Base-by-base conservation (phyloP, 78 protist genomes). In the Speleostelium caveatum region DNA sequence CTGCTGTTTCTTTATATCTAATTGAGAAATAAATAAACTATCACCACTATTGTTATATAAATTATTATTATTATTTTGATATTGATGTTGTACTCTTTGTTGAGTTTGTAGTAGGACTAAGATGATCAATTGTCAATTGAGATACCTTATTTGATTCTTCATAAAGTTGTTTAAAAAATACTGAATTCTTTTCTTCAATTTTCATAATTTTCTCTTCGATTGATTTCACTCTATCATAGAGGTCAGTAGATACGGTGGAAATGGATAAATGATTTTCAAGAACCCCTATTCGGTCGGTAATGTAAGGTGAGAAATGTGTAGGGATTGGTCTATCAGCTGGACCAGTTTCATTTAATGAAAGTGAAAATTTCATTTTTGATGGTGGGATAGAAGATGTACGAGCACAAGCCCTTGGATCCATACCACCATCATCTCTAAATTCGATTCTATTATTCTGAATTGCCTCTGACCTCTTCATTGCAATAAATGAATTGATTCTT, bases 121-220 rank as follows among this genome's bases (percentile, higher is more conserved):
- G 42, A n/a, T 66, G 72, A 21, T 35, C 72, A 35, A 63, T 49
- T 4, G 72, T 63, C n/a, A n/a, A n/a, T n/a, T n/a, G n/a, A 35
- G 72, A 63, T 35, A 35, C 36, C 36, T 35, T 30, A 35, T 30
- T 35, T 49, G 35, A 26, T 42, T 26, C 33, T 12, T 67, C 78
- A 83, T 83, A 83, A 7, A 67, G 8, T 6, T 69, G 53, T 32
- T 59, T 83, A 45, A 83, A 83, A 41, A 69, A 53, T 21, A 35
- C 1, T 26, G 90, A 78, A 30, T 83, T 41, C 14, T 69, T 67
- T 7, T 60, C 36, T 59, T 83, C 90, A 4, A 83, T 68, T 1
- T 60, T 28, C 51, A 83, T 26, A 17, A 83, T 69, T 42, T 83
- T 83, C 6, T 83, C 77, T 59, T 83, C 90, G 3, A 83, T 36